phyloP scores from a whole-genome alignment of 2,329 filamentous ascomycete species.

The Microsporum ferrugineum region DNA sequence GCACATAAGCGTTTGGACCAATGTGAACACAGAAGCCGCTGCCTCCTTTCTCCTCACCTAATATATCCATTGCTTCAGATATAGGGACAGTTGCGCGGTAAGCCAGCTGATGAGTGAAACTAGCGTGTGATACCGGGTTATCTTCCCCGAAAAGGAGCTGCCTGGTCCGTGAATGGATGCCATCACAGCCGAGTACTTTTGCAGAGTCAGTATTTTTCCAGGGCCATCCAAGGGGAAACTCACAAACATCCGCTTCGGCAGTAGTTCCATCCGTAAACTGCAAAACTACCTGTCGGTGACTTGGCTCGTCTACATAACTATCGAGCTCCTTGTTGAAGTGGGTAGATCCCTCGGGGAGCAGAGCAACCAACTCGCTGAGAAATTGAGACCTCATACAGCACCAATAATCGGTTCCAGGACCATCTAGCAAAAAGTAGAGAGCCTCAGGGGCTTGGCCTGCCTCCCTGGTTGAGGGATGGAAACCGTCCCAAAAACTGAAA shows the following conservation, averaged over 20 bases:
- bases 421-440: slow-evolving; percentile 16
- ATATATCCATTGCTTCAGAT: slow-evolving; percentile 36
- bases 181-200: slow-evolving; percentile 47
- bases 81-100: slow-evolving; percentile 54
- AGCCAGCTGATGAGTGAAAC: slow-evolving; percentile 49
- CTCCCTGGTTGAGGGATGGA: slow-evolving; percentile 19
- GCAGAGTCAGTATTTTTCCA: slow-evolving; percentile 21
- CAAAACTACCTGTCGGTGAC: slow-evolving; percentile 20
- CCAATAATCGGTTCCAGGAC: slow-evolving; percentile 15
- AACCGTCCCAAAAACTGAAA: slow-evolving; percentile 12
- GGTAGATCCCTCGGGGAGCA: slow-evolving; percentile 30
- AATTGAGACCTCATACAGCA: slow-evolving; percentile 32
- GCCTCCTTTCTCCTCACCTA: slow-evolving; percentile 37
- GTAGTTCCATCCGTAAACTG: slow-evolving; percentile 37
- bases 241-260: slow-evolving; percentile 33
- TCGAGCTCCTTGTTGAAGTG: slow-evolving; percentile 29
- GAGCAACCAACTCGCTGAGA: slow-evolving; percentile 31
- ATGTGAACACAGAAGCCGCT: slow-evolving; percentile 1
- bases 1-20: slow-evolving; percentile 1
- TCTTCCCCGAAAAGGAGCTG: slow-evolving; percentile 41
- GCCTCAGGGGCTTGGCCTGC: slow-evolving; percentile 7
- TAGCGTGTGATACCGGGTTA: slow-evolving; percentile 35
- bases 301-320: slow-evolving; percentile 18
- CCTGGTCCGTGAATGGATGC: slow-evolving; percentile 49
- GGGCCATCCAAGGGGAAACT: not conserved